Conservation (phyloP, 1,139 yeast genomes). For the Lipomyces yarrowii region DNA sequence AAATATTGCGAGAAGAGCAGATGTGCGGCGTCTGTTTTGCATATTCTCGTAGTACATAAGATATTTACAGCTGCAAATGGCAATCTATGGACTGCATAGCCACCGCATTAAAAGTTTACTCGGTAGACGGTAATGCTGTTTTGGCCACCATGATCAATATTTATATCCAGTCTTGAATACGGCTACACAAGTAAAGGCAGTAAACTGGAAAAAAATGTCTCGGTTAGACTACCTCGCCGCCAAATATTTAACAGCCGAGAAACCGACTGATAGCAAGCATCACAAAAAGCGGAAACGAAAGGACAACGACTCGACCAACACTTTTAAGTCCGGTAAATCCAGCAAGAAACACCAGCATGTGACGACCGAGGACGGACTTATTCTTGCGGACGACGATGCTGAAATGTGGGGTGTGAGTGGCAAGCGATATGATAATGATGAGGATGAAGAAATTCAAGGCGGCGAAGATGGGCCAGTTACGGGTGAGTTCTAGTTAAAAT, state of each 20-base stretch:
- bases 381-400: slow-evolving; percentile 36
- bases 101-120: slow-evolving; percentile 13
- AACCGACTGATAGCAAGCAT: slow-evolving; percentile 34
- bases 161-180: no score
- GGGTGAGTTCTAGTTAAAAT: slow-evolving; percentile 12
- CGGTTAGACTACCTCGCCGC: slow-evolving; percentile 57
- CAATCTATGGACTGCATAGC: neutral
- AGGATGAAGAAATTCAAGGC: slow-evolving; percentile 26
- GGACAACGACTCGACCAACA: slow-evolving; percentile 23
- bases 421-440: slow-evolving; percentile 30
- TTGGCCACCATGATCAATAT: no score
- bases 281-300: slow-evolving; percentile 40
- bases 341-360: slow-evolving; percentile 10
- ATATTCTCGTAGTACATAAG: neutral
- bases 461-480: slow-evolving; percentile 30
- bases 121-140: no score
- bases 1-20: neutral
- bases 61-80: neutral
- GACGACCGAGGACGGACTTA: slow-evolving; percentile 30
- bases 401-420: slow-evolving; percentile 32
- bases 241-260: slow-evolving; percentile 46
- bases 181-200: no score
- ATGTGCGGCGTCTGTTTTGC: slow-evolving; percentile 2
- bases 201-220: slow-evolving; percentile 43
- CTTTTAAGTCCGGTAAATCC: slow-evolving; percentile 30